Base-by-base conservation (phyloP, 306 rosid genomes). In the Lathyrus aphaca region DNA sequence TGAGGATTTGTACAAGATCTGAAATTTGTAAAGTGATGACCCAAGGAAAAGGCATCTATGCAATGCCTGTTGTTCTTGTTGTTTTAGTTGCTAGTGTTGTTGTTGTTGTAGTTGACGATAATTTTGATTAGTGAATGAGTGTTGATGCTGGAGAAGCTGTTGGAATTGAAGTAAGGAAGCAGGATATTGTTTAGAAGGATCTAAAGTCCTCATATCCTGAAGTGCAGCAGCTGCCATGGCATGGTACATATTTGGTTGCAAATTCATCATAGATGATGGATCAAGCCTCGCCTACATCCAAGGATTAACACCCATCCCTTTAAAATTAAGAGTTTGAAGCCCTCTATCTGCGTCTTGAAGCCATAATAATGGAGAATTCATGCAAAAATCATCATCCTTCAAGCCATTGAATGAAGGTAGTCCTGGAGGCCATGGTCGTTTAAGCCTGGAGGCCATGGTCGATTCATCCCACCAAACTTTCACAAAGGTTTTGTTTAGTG, bases 221-320 rank as follows among this genome's bases (percentile, higher is more conserved):
- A 90, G 89, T 14, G 97, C 98, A 49, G 98, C 89, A 23, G 99
- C 87, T 46, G 96, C 96, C 97, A 94, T 84, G 44, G 89, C 89
- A 66, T 94, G 99, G 78, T 94, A 88, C 84, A 89, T 69, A 38
- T 94, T 97, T 29, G 95, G 69, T 71, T 86, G 99, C 85, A 91
- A 40, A 75, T 92, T 89, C 60, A 87, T 56, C 88, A 93, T 74
- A 27, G 97, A 82, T 18, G 91, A 82, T 18, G 91, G 86, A 69
- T 94, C 96, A 10, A 88, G 76, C 82, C 96, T 78, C 10, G 88
- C 96, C 78, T 88, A 97, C 96, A 94, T 86, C 96, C 97, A 94
- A 62, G 99, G 92, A 49, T 74, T 62, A 67, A 85, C 89, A 77
- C 97, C 98, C 45, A 88, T 67, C 8, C 98, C 98, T 62, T 78